Evolutionary conservation across 805 yeast genomes (phyloP).

Genomic region (Millerozyma acaciae): DNA sequence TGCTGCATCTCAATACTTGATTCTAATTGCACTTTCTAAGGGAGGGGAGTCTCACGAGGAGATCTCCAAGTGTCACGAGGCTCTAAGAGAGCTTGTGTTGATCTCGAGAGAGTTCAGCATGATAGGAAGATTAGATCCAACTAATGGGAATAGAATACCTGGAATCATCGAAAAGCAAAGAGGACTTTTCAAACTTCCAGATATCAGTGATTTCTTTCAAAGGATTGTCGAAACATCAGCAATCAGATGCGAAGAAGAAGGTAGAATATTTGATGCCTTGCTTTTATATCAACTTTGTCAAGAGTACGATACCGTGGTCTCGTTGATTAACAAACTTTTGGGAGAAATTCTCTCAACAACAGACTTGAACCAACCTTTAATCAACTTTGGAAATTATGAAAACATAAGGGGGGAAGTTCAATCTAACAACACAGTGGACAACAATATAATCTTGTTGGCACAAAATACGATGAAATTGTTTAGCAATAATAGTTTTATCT

Average conservation of each 20-base stretch:
- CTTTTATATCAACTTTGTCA: constrained; percentile 83
- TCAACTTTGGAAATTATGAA: constrained; percentile 38
- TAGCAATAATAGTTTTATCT: constrained; percentile 55
- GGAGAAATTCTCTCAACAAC: constrained; percentile 74
- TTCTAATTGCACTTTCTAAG: constrained; percentile 56
- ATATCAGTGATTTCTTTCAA: constrained; percentile 57
- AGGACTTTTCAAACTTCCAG: constrained; percentile 53
- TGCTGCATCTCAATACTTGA: constrained; percentile 86
- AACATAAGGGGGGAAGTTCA: constrained; percentile 30
- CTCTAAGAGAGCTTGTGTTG: constrained; percentile 77
- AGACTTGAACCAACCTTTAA: constrained; percentile 60
- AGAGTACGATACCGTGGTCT: constrained; percentile 77
- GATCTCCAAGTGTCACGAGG: constrained; percentile 62
- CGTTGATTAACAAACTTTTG: constrained; percentile 66
- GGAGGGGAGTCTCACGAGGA: constrained; percentile 41
- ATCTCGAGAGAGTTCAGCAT: constrained; percentile 81
- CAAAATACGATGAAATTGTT: constrained; percentile 42
- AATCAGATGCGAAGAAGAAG: constrained; percentile 83
- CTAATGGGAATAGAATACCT: constrained; percentile 69
- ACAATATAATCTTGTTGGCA: constrained; percentile 45
- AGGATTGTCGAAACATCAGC: constrained; percentile 85
- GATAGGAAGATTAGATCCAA: constrained; percentile 73
- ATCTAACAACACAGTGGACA: constrained; percentile 38
- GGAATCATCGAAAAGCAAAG: constrained; percentile 83
- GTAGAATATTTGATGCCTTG: constrained; percentile 80